Evolutionary conservation across 352 stramenopile genomes (phyloP).

Genomic region (Pythium utonaiense): DNA sequence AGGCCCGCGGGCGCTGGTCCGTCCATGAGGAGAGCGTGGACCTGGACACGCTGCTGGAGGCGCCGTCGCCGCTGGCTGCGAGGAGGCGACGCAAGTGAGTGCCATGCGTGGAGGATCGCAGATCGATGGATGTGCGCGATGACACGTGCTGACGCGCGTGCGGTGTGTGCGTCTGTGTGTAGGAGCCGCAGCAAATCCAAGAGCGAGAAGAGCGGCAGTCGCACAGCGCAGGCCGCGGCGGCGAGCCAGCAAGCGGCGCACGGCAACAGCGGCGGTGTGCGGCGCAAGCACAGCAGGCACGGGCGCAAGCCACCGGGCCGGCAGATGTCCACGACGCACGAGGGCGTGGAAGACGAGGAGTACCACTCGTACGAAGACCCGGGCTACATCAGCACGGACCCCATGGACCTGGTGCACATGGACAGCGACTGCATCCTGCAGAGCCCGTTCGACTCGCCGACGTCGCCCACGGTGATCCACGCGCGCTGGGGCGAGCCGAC

Average conservation of each 20-base stretch:
- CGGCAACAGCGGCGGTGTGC: background rate
- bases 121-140: background rate
- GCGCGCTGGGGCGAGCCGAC: constrained; percentile 81
- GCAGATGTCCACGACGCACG: constrained; percentile 20
- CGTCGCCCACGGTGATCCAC: constrained; percentile 76
- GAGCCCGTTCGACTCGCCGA: constrained; percentile 67
- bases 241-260: background rate
- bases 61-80: constrained; percentile 46
- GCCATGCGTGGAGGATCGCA: background rate
- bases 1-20: constrained; percentile 66
- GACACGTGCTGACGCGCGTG: background rate
- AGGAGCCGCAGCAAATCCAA: constrained; percentile 34
- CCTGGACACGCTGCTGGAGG: constrained; percentile 75
- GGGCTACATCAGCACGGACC: constrained; percentile 49
- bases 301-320: constrained; percentile 8
- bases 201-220: constrained; percentile 26
- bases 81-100: constrained; percentile 61
- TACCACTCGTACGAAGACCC: constrained; percentile 82
- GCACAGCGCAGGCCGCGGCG: background rate
- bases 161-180: background rate
- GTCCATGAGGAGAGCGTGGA: constrained; percentile 71
- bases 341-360: constrained; percentile 26
- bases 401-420: constrained; percentile 60
- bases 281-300: constrained; percentile 12
- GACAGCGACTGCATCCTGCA: constrained; percentile 78